Evolutionary conservation across 139 green algal species (phyloP).

Genomic region (Chloropicon primus): DNA sequence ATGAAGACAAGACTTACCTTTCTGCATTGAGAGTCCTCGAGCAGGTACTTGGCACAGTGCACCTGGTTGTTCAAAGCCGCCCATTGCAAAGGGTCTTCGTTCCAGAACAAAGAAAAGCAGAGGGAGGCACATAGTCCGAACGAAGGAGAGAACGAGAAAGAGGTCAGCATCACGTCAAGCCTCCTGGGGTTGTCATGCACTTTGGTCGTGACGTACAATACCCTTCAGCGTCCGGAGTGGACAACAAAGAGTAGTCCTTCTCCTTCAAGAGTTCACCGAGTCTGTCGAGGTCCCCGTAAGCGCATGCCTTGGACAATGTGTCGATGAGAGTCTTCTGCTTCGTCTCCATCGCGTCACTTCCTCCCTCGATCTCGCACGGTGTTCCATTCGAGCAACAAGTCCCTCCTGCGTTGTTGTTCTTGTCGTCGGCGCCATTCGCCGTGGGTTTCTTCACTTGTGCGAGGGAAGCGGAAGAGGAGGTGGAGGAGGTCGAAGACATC

Average conservation of each 20-base stretch:
- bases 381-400: background rate
- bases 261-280: background rate
- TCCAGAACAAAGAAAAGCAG: no score
- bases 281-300: background rate
- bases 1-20: background rate
- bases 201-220: background rate
- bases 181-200: conserved; percentile 12
- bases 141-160: background rate
- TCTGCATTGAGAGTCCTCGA: conserved; percentile 19
- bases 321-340: background rate
- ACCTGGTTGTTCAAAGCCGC: conserved; percentile 86
- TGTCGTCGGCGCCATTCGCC: background rate
- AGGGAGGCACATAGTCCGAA: background rate
- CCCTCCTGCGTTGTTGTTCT: background rate
- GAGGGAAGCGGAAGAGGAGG: no score
- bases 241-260: background rate
- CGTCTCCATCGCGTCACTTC: background rate
- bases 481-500: background rate
- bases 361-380: background rate
- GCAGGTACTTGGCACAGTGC: conserved; percentile 44
- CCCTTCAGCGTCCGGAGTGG: background rate
- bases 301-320: background rate
- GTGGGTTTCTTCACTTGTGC: background rate
- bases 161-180: background rate
- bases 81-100: conserved; percentile 62